phyloP scores from a whole-genome alignment of 306 rosid genomes.

The Cercis canadensis region DNA sequence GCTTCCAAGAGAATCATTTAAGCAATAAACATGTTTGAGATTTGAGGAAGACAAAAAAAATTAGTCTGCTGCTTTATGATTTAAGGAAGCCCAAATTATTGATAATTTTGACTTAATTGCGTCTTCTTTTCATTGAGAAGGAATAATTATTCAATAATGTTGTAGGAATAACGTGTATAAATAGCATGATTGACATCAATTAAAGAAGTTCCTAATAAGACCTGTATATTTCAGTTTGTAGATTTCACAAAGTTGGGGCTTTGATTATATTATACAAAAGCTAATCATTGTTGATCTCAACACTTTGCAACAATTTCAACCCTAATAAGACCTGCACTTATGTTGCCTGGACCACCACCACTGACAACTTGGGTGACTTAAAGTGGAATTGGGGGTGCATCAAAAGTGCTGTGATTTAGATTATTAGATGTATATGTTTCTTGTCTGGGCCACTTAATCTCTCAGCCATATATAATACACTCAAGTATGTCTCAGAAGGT shows the following conservation, averaged over 20 bases:
- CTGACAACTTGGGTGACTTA: slow-evolving; percentile 30
- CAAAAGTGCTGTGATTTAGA: slow-evolving; percentile 19
- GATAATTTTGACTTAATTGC: slow-evolving; percentile 49
- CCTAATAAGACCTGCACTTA: slow-evolving; percentile 34
- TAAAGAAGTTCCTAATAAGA: slow-evolving; percentile 36
- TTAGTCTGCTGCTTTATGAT: slow-evolving; percentile 46
- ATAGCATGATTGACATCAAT: slow-evolving; percentile 50
- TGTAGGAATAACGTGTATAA: slow-evolving; percentile 57
- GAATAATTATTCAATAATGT: slow-evolving; percentile 40
- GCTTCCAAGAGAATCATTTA: slow-evolving; percentile 48
- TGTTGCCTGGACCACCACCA: neutral
- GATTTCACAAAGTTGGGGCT: slow-evolving; percentile 27
- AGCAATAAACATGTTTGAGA: slow-evolving; percentile 15
- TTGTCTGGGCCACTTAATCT: slow-evolving; percentile 24
- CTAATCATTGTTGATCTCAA: slow-evolving; percentile 36
- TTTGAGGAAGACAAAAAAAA: slow-evolving; percentile 49
- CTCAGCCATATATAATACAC: slow-evolving; percentile 8
- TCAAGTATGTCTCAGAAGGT: slow-evolving; percentile 32
- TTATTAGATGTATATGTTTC: slow-evolving; percentile 23
- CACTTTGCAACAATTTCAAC: slow-evolving; percentile 35
- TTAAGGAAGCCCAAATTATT: slow-evolving; percentile 46
- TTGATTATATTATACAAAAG: slow-evolving; percentile 23
- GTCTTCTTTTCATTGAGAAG: slow-evolving; percentile 52
- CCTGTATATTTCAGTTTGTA: slow-evolving; percentile 35
- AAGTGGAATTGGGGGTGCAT: slow-evolving; percentile 34